Percentiles rank a stretch among this genome's conserved stretches.
Conservation (phyloP, 768 basidiomycete genomes). For the Calvatia gigantea region DNA sequence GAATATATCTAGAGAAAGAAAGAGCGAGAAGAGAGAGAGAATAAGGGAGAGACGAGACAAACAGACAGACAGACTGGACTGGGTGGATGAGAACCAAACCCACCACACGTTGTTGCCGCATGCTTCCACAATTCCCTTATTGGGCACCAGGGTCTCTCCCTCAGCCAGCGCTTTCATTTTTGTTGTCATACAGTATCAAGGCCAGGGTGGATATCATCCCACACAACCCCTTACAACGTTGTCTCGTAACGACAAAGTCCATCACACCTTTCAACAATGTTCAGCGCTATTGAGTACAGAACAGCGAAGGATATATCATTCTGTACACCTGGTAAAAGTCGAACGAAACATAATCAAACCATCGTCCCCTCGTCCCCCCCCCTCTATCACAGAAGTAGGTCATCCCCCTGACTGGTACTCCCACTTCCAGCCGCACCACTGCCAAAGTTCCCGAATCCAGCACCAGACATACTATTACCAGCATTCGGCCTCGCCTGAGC, state of each 20-base stretch:
- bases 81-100: constrained; percentile 18
- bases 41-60: constrained; percentile 20
- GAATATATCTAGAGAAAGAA: constrained; percentile 24
- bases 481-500: constrained; percentile 11
- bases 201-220: too few species aligned
- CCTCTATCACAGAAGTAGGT: constrained; percentile 27
- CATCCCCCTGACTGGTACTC: constrained; percentile 20
- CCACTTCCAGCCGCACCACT: constrained; percentile 19
- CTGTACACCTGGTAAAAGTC: too few species aligned
- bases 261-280: too few species aligned
- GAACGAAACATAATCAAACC: too few species aligned
- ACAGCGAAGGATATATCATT: too few species aligned
- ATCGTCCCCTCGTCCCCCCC: too few species aligned
- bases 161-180: too few species aligned
- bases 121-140: not conserved
- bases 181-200: too few species aligned
- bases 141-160: too few species aligned
- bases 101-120: constrained; percentile 3
- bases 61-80: constrained; percentile 20
- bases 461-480: constrained; percentile 15
- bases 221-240: too few species aligned
- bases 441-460: constrained; percentile 27
- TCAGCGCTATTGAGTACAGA: too few species aligned
- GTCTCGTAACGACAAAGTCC: too few species aligned
- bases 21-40: constrained; percentile 16